Conservation (phyloP, 1,284 basidiomycete genomes). For the Boletellus sp. region DNA sequence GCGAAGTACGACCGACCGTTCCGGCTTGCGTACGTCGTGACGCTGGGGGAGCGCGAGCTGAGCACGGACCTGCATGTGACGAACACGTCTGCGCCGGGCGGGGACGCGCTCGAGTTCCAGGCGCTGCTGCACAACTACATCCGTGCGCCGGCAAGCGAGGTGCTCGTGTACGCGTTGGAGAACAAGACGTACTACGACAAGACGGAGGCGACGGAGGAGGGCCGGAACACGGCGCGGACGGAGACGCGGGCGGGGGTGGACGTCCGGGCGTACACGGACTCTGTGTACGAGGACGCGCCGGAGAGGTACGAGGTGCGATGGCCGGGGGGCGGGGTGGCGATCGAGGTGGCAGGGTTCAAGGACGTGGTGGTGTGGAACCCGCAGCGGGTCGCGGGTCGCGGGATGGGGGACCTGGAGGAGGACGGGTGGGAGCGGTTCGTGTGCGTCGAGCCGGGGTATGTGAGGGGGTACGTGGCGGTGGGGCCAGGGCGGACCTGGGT, state of each 20-base stretch:
- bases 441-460: conserved; percentile 85
- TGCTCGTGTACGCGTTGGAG: conserved; percentile 58
- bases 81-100: conserved; percentile 53
- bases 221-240: conserved; percentile 48
- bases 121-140: conserved; percentile 86
- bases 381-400: conserved; percentile 58
- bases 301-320: conserved; percentile 58
- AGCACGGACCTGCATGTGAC: conserved; percentile 77
- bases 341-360: conserved; percentile 63
- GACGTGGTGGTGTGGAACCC: conserved; percentile 90
- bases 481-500: conserved; percentile 67
- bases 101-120: conserved; percentile 71
- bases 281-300: conserved; percentile 66
- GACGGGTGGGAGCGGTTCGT: conserved; percentile 82
- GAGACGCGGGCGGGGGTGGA: conserved; percentile 63
- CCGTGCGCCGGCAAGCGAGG: conserved; percentile 57
- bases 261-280: conserved; percentile 65
- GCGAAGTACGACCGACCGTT: conserved; percentile 61
- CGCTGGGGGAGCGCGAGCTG: conserved; percentile 70
- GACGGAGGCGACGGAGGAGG: conserved; percentile 55
- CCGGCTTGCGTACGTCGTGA: conserved; percentile 74
- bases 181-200: conserved; percentile 75
- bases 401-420: conserved; percentile 82
- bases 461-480: conserved; percentile 61
- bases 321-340: conserved; percentile 52